Conservation (phyloP, 768 basidiomycete genomes). For the Boletus rufocinnamomeus region DNA sequence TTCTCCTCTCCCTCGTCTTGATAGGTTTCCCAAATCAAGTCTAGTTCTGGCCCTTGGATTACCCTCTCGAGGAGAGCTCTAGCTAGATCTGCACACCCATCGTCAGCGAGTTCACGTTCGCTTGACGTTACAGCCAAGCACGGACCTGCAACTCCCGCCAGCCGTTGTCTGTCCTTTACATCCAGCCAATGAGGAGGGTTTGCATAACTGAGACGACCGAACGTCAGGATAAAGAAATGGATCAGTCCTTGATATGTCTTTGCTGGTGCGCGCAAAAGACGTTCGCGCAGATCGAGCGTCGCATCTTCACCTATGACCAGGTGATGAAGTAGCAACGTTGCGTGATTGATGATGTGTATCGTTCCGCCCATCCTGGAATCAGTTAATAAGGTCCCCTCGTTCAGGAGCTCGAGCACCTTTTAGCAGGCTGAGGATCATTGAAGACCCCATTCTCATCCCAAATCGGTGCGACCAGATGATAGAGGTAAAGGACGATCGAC, state of each 20-base stretch:
- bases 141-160: constrained; percentile 53
- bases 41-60: constrained; percentile 73
- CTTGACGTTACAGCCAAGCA: constrained; percentile 3
- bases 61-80: constrained; percentile 63
- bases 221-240: constrained; percentile 74
- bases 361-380: constrained; percentile 39
- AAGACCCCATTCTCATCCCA: constrained; percentile 67
- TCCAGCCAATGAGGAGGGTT: constrained; percentile 64
- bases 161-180: constrained; percentile 38
- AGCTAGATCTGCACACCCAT: constrained; percentile 48
- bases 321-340: constrained; percentile 61
- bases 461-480: constrained; percentile 52
- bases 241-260: constrained; percentile 61
- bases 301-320: constrained; percentile 55
- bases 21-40: constrained; percentile 63
- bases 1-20: constrained; percentile 47
- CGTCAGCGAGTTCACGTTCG: constrained; percentile 6
- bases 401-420: constrained; percentile 22
- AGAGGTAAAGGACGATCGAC: constrained; percentile 59
- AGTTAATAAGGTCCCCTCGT: background rate
- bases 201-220: constrained; percentile 74
- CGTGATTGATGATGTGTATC: constrained; percentile 51
- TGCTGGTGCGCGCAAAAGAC: constrained; percentile 55
- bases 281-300: constrained; percentile 53
- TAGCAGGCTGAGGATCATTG: constrained; percentile 34